Base-by-base conservation (phyloP, 1,284 basidiomycete genomes). In the Phellinidium pouzarii region DNA sequence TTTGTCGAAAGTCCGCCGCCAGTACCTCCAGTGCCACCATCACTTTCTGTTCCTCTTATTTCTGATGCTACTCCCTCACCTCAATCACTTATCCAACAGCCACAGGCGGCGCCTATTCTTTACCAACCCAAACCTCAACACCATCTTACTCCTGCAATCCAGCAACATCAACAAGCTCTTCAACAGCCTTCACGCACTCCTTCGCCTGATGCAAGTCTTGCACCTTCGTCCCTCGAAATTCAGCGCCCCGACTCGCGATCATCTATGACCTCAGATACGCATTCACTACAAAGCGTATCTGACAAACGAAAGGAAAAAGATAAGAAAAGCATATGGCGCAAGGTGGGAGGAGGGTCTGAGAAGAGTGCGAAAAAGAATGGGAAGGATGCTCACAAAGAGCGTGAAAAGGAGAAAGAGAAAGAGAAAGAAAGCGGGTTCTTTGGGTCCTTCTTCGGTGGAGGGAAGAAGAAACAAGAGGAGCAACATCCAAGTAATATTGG, bases 391-490 rank as follows among this genome's bases (percentile, higher is more conserved):
- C 78, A 81, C 61, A 74, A 73, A 59, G 80, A 84, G 61, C 81
- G 78, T 64, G 84, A 87, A 55, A 82, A 82, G 60, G 82, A 84
- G 62, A 84, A 84, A 65, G 84, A 87, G 55, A 82, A 82, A 60
- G 82, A 84, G 62, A 84, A 84, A 65, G 83, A 88, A 23, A 66
- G 76, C 25, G 76, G 91, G 0, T 94, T 95, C 73, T 90, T 95
- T 59, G 91, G 91, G 2, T 89, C 88, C 14, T 72, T 96, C 4
- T 95, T 95, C 31, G 31, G 31, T 65, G 84, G 87, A 49, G 75
- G 82, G 51, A 86, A 84, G 72, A 94, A 91, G 76, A 80, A 79
- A 69, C 86, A 84, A 65, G 79, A 84, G 48, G 87, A 90, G 22
- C 78, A 83, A 25, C 73, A 77, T 41, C 65, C 77, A 8, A 71